Evolutionary conservation across 768 basidiomycete species (phyloP), one percentile per base, ranked within the genome.

Genomic region (Tylopilus sp.): DNA sequence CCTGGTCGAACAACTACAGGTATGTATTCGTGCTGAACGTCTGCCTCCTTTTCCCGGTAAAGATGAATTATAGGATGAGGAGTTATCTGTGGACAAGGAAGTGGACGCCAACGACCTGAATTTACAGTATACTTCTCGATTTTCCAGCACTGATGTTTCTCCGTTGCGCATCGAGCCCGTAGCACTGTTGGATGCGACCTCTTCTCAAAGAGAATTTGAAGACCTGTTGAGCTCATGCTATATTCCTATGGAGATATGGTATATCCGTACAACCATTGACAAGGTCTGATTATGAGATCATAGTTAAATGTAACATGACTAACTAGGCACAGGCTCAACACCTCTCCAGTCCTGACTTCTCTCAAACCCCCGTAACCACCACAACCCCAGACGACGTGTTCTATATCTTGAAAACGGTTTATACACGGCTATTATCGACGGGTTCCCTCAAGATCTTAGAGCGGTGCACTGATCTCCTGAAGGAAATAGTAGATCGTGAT

Each of bases 351-450:
- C 77, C 83, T 3, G 93, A 98, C 63, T 65, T 78, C 8, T 78
- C 85, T 2, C 80, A 86, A 52, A 72, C 62, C 36, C 91, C 80
- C 46, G 74, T 79, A 12, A 81, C 77, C 2, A 89, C 87, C 0
- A 92, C 90, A 0, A 84, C 83, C 0, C 91, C 92, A 0, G 97
- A 99, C 68, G 97, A 98, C 60, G 89, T 87, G 2, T 99, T 98
- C 73, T 99, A 97, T 71, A 87, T 99, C 52, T 76, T 98, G 54
- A 98, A 97, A 69, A 78, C 84, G 8, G 86, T 95, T 3, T 76
- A 94, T 6, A 76, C 82, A 19, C 82, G 97, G 12, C 71, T 93
- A 29, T 66, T 97, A 17, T 87, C 89, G 0, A 87, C 89, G 0
- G 92, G 92, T 0, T 87, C 87, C 3, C 57, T 83, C 4, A 64